Evolutionary conservation across 1,284 basidiomycete genomes (phyloP), one percentile per base, ranked within the genome.

Genomic region (Heterobasidion annosum): DNA sequence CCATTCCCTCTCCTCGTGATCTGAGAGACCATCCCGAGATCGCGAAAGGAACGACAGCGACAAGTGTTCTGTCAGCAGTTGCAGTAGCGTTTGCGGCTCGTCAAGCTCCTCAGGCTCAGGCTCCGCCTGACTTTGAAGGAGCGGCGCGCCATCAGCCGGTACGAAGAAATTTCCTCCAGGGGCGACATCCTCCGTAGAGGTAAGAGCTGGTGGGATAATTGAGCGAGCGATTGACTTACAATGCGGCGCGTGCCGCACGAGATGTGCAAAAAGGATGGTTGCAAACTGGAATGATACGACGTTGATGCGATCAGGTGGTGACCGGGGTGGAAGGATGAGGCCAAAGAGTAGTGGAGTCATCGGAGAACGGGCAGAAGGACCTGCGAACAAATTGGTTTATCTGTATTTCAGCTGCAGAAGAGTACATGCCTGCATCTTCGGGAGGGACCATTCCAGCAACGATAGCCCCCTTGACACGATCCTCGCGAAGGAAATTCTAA

Each of bases 181-280:
- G 9, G 67, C 60, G 5, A 70, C 62, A 10, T 67, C 61, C 7
- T 70, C 62, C 4, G 67, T 60, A 50, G 50, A 73, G 4, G 54
- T 51, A n/a, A 58, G 47, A 6, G 59, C 67, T 58, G 78, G 65
- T 43, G 88, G 80, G 56, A 82, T 74, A 67, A 89, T 82, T 2
- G 72, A 70, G 51, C 82, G 84, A 8, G 91, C 89, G n/a, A 92
- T 74, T 0, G 85, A 73, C 68, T 95, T 93, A 58, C 92, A 81
- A 1, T 85, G 83, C 50, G 83, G 70, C 50, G 83, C 85, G 45
- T 75, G 77, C 19, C 82, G 76, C 42, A 91, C 72, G 33, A 91
- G 75, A 62, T 87, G 84, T 2, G 86, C 70, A 62, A 91, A 89
- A 54, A 91, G 74, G 42, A 88, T 71, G 12, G 81, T 73, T 3